A percentile compares a stretch with the other conserved stretches of the same genome.
These are phyloP conservation scores for Paraphaeosphaeria sporulosa DNA, from an alignment of 2,329 filamentous ascomycete genomes.

Conservation along the genomic window DNA sequence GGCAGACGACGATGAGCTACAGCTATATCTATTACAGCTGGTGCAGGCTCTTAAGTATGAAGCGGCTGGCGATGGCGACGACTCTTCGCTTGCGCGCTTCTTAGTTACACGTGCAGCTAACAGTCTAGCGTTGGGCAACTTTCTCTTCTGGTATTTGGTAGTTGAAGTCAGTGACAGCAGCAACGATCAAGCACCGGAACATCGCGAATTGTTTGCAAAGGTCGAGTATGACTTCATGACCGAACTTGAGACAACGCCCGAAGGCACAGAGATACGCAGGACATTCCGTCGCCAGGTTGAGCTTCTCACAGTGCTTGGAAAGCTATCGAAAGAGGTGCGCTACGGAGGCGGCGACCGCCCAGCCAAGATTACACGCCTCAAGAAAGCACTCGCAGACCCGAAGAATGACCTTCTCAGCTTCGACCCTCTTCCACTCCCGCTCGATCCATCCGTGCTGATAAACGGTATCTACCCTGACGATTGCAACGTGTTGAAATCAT, in stretches of 20 bases:
- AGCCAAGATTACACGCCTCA: constrained; percentile 83
- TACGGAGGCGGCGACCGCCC: constrained; percentile 78
- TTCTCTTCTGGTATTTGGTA: constrained; percentile 98
- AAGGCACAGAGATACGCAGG: constrained; percentile 76
- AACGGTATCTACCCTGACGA: constrained; percentile 84
- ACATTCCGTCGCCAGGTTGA: constrained; percentile 87
- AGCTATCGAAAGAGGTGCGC: constrained; percentile 88
- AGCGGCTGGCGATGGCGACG: constrained; percentile 65
- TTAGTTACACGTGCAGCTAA: constrained; percentile 85
- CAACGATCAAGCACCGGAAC: constrained; percentile 74
- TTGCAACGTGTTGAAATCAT: constrained; percentile 93
- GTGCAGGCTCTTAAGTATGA: constrained; percentile 90
- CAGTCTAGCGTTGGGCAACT: constrained; percentile 92
- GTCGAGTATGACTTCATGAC: constrained; percentile 97
- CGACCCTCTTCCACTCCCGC: constrained; percentile 84
- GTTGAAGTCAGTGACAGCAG: constrained; percentile 91
- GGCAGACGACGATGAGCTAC: constrained; percentile 88
- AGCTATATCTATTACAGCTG: constrained; percentile 90
- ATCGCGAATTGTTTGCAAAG: constrained; percentile 87
- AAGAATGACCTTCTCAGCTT: constrained; percentile 88
- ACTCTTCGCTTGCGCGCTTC: constrained; percentile 89
- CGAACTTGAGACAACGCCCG: constrained; percentile 75
- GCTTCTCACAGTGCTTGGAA: constrained; percentile 83
- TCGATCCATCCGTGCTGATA: constrained; percentile 84
- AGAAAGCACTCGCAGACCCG: constrained; percentile 82